Conservation (phyloP, 2,329 filamentous ascomycete genomes). For the Didymella sp. region DNA sequence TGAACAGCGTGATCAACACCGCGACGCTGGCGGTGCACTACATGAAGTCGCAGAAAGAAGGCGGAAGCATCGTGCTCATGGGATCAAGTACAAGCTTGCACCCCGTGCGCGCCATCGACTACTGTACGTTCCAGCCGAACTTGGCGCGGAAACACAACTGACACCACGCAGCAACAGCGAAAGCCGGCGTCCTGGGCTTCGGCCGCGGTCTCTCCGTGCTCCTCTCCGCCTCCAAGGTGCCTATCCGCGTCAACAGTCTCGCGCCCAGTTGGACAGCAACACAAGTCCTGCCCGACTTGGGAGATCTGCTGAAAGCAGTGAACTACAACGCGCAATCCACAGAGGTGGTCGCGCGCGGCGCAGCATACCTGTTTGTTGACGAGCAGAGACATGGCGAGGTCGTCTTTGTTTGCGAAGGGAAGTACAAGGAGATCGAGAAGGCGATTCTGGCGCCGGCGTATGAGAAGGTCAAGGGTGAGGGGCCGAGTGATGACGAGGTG, state of each 20-base stretch:
- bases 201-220: constrained; percentile 56
- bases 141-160: not conserved
- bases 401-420: constrained; percentile 59
- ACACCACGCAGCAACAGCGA: constrained; percentile 54
- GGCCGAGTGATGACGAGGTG: constrained; percentile 30
- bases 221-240: constrained; percentile 48
- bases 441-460: constrained; percentile 32
- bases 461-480: constrained; percentile 27
- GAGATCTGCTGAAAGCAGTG: constrained; percentile 50
- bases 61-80: constrained; percentile 63
- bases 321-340: constrained; percentile 51
- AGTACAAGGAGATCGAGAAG: constrained; percentile 63
- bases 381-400: constrained; percentile 58
- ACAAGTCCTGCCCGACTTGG: constrained; percentile 56
- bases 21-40: constrained; percentile 58
- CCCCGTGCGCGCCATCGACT: constrained; percentile 60
- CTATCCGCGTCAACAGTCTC: constrained; percentile 64
- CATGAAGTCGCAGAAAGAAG: constrained; percentile 56
- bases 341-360: constrained; percentile 58
- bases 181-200: constrained; percentile 63
- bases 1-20: constrained; percentile 60
- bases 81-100: constrained; percentile 61
- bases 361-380: constrained; percentile 60
- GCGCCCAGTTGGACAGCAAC: constrained; percentile 64
- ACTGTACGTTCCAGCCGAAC: constrained; percentile 48